Base-by-base conservation (phyloP, 305 asterid species). In the Fraxinus angustifolia region DNA sequence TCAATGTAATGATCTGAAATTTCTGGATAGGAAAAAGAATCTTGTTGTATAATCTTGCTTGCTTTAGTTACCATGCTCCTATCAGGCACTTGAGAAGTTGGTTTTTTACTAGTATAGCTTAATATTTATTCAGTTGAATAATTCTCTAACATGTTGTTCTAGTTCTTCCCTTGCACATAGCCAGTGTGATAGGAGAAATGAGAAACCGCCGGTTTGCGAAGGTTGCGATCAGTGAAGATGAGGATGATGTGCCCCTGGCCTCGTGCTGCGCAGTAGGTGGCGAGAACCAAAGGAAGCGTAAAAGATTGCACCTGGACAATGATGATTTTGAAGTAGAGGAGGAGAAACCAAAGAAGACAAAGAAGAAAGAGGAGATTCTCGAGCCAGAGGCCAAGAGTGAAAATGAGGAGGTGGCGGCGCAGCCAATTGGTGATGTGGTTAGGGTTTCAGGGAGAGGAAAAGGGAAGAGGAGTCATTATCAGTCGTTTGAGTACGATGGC, bases 381-480 rank as follows among this genome's bases (percentile, higher is more conserved):
- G 73, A 77, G 53, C 71, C 79, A 1, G 71, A 76, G 45, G 38
- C 10, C 58, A 80, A 74, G 73, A 35, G 72, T 14, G 80, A 70
- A 17, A 81, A 72, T 3, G 90, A 83, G 17, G 87, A 81, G 23
- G 78, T 79, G 23, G 67, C 82, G 19, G 90, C 90, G 0, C 85
- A 78, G 83, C 89, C 90, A 33, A 16, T 87, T 50, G 91, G 92
- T n/a, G 87, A 86, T 12, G 84, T 75, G 2, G 70, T 82, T 86
- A 87, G 89, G 88, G 86, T 82, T 83, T 81, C 88, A 8, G 92
- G 92, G 34, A 87, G 83, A 76, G 92, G 90, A 4, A 80, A 78
- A 72, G 81, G 84, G 35, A 80, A 80, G 80, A 84, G 85, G 71
- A 86, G 77, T 38, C 88, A 86, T 72, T 89, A 68, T 14, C 40